Evolutionary conservation across 768 basidiomycete species (phyloP), one percentile per base, ranked within the genome.

Genomic region (Coprinopsis sp.): DNA sequence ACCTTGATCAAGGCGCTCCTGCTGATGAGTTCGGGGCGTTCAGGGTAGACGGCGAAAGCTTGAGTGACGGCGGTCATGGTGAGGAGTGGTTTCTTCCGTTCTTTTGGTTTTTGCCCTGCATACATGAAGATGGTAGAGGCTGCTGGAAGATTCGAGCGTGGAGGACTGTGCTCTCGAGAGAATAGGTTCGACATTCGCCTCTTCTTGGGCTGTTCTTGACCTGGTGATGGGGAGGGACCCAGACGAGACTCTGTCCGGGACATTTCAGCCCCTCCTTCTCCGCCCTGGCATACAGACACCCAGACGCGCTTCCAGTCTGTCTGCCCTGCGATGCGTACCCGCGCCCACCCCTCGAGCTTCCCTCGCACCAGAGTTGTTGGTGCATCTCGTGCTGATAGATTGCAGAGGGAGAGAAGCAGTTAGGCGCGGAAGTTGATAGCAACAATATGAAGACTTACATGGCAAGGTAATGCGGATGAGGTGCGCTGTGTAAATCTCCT

Each of bases 401-500:
- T 16, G 34, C 48, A 30, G 53, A 47, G 42, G 39, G 37, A 16
- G 34, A 11, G 7, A 18, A 37, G 19, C 34, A 10, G 11, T 10
- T 18, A 37, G 7, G 34, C 18, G 18, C 11, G 22, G 37, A 33
- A 40, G 40, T 41, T 37, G 44, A 41, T 23, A 28, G 21, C 22
- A n/a, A 56, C 16, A 53, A 36, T 11, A 27, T 27, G n/a, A 34
- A 10, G 6, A 53, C 64, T 53, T 50, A 70, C 70, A 64, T 50
- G 61, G 64, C 13, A 87, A 63, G n/a, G 77, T 87, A 58, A 86
- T 89, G 43, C 91, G 77, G 52, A 97, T 77, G 34, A 97, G 68
- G 68, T 97, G 91, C 4, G 92, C 94, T 0, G 96, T 97, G 62
- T 98, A 98, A 50, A 99, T 92, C 69, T 99, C 95, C 64, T 96